These are phyloP conservation scores for Rhazya stricta DNA, from an alignment of 257 asterid species.

Conservation along the genomic window DNA sequence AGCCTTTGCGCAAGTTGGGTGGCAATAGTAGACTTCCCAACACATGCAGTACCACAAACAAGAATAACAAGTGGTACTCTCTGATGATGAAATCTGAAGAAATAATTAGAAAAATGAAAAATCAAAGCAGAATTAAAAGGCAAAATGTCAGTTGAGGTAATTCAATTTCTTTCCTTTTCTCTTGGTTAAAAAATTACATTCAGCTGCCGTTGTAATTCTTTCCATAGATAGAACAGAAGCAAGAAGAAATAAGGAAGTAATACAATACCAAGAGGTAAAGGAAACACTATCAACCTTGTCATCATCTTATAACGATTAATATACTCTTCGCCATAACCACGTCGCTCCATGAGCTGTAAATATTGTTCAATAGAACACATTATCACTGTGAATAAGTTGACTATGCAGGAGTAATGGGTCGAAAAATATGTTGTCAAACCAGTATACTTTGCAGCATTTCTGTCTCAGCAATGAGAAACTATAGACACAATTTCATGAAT, in stretches of 20 bases:
- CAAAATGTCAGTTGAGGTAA: constrained; percentile 4
- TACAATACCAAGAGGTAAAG: constrained; percentile 9
- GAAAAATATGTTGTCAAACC: background rate
- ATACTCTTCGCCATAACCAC: constrained; percentile 92
- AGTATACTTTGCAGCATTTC: background rate
- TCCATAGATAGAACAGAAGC: background rate
- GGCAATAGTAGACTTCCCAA: constrained; percentile 96
- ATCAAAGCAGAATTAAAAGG: constrained; percentile 18
- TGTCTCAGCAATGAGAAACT: background rate
- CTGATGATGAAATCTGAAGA: constrained; percentile 85
- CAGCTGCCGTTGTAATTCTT: background rate
- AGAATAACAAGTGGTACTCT: constrained; percentile 98
- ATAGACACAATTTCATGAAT: background rate
- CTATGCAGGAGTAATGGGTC: background rate
- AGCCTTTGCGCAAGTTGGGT: constrained; percentile 99
- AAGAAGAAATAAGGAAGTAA: background rate
- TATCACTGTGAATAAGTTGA: background rate
- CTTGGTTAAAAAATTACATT: background rate
- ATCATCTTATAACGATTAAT: constrained; percentile 96
- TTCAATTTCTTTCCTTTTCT: background rate
- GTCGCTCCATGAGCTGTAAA: constrained; percentile 90
- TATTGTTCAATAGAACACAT: constrained; percentile 13
- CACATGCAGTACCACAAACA: constrained; percentile 98
- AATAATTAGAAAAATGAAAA: constrained; percentile 18
- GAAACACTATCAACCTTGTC: constrained; percentile 60